Conservation (phyloP, 805 yeast genomes). For the Komagataella pseudopastoris region DNA sequence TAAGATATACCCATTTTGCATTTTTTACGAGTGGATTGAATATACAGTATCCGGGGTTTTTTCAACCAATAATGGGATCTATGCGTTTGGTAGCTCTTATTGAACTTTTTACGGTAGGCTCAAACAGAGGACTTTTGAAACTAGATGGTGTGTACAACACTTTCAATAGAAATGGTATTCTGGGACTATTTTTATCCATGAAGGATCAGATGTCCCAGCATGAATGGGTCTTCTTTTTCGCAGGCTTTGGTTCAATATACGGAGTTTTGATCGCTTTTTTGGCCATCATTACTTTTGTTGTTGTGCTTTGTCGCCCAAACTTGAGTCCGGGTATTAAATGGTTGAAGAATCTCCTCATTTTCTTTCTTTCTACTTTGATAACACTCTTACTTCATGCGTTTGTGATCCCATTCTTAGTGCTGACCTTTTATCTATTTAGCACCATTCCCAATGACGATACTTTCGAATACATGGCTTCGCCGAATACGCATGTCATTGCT, state of each 20-base stretch:
- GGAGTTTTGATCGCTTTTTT: constrained; percentile 10
- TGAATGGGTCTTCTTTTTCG: constrained; percentile 18
- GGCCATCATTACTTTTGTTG: constrained; percentile 2
- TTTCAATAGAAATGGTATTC: constrained; percentile 21
- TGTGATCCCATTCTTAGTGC: constrained; percentile 28
- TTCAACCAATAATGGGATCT: constrained; percentile 37
- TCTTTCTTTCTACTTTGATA: constrained; percentile 6
- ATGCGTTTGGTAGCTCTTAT: constrained; percentile 46
- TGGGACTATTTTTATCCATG: background rate
- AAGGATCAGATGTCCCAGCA: background rate
- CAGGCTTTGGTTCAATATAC: constrained; percentile 17
- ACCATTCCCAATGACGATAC: constrained; percentile 3
- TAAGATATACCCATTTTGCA: constrained; percentile 45
- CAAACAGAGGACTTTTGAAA: constrained; percentile 4
- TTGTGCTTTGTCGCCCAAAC: constrained; percentile 1
- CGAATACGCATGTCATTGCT: background rate
- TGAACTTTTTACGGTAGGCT: constrained; percentile 6
- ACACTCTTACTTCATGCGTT: constrained; percentile 18
- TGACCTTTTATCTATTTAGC: constrained; percentile 16
- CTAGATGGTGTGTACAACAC: constrained; percentile 28
- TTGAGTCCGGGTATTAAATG: background rate
- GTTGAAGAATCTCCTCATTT: background rate
- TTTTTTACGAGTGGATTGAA: constrained; percentile 41
- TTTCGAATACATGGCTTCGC: constrained; percentile 6
- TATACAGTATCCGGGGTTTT: constrained; percentile 48